Base-by-base conservation (phyloP, 495 filamentous ascomycete species). In the Aspergillus haitiensis region DNA sequence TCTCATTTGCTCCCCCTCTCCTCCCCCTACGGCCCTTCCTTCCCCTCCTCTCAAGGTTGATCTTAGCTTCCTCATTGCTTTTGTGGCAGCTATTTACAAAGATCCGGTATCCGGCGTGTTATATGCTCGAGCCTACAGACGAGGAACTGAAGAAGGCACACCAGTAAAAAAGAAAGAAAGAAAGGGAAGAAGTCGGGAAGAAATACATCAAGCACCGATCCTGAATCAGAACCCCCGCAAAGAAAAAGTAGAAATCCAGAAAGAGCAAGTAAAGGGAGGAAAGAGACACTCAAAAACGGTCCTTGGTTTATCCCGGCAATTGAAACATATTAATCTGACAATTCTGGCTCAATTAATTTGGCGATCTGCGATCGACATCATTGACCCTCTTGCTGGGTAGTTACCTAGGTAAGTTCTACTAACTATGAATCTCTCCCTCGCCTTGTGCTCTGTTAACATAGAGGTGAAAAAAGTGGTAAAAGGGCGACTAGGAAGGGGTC, bases 381-480 rank as follows among this genome's bases (percentile, higher is more conserved):
- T 55, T 59, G 39, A 56, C 60, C 39, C 56, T 44, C 58, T 59
- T 59, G 21, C 21, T 27, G 3, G 21, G 21, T 3, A 27, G 21
- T 27, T 27, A 27, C 21, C 21, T 60, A 63, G 62, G 65, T 65
- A 59, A 62, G 62, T 49, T 46, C 42, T 33, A 42, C 35, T 42
- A 36, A 57, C 61, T 64, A 64, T 60, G 59, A 50, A 32, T 56
- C 50, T 31, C 58, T 58, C 56, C 65, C 59, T 61, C 61, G 32
- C 59, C 44, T 58, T 37, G 47, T 44, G 27, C 32, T 56, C 55
- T 52, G 54, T 60, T 47, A 46, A 56, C 55, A 27, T 44, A 16
- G 57, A 64, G 61, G 66, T 56, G 65, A 64, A n/a, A n/a, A n/a
- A n/a, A n/a, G n/a, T n/a, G 63, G 63, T 66, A 16, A 55, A 58